Conservation (phyloP, 129 eudicot genomes). For the Tagetes erecta region DNA sequence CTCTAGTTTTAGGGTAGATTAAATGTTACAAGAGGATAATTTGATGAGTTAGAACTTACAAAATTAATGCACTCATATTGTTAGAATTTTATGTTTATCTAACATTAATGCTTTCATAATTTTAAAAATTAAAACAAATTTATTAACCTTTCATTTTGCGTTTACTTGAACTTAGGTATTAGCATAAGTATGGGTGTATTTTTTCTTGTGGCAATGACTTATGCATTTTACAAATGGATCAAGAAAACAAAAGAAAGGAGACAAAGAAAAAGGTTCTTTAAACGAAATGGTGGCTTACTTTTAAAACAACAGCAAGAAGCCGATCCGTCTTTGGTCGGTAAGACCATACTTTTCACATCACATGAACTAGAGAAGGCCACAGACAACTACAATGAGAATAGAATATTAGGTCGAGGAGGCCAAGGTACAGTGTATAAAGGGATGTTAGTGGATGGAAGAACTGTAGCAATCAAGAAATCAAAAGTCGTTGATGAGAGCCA, state of each 20-base stretch:
- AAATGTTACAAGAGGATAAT: too few species aligned
- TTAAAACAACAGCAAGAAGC: constrained; percentile 10
- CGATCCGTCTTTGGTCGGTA: constrained; percentile 12
- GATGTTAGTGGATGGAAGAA: constrained; percentile 36
- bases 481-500: constrained; percentile 24
- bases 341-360: constrained; percentile 32
- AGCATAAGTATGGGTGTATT: background rate
- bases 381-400: constrained; percentile 27
- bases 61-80: background rate
- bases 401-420: constrained; percentile 39
- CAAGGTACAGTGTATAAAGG: constrained; percentile 41
- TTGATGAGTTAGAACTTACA: too few species aligned
- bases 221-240: background rate
- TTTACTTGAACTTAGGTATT: background rate
- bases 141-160: background rate
- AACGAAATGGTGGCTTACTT: constrained; percentile 15
- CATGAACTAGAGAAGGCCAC: constrained; percentile 36
- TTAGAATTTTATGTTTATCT: too few species aligned
- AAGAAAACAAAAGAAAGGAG: background rate
- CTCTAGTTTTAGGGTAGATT: too few species aligned
- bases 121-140: background rate
- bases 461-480: constrained; percentile 35
- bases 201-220: background rate
- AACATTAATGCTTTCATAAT: too few species aligned
- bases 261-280: constrained; percentile 1